Evolutionary conservation across 768 basidiomycete genomes (phyloP), one percentile per base, ranked within the genome.

Genomic region (Auricularia auricula-judae): DNA sequence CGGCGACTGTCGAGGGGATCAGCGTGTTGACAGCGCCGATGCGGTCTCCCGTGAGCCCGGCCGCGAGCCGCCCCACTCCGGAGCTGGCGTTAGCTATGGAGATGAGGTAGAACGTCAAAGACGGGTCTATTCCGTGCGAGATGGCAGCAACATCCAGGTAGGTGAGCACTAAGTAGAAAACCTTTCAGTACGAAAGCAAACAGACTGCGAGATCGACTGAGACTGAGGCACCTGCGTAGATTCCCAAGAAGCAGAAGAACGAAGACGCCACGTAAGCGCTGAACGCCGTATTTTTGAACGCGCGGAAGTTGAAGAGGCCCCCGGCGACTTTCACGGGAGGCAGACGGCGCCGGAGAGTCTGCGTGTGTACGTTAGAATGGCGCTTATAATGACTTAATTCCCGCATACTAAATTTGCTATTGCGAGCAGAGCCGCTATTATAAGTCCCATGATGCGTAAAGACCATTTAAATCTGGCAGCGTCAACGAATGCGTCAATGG

Each of bases 11-110:
- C 39, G 85, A 83, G 0, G 88, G 86, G 11, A 80, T 81, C 79
- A 91, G 86, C 36, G 87, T 76, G 66, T 87, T 91, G 67, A 90
- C 76, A 0, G 83, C 72, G 16, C 90, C 90, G 47, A 67, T 62
- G 10, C 62, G 58, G 65, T 74, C 74, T 16, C 71, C 72, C 16
- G 71, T 64, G 21, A 74, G 43, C 18, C 73, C 70, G 18, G 71
- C 69, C 8, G 64, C 43, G 34, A 75, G 63, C 2, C 74, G 72
- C 8, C 74, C 74, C 43, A 73, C 53, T 36, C 65, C 65, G 3
- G 72, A 72, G 56, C 65, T 68, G 18, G 67, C 71, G 61, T 74
- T 74, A 34, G 67, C 65, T 47, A 74, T 69, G 29, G 71, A 64
- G 62, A 70, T 70, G 21, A 72, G 66, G 36, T 72, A 72, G 56